These are phyloP conservation scores for Mycosphaerella sp. DNA, from an alignment of 2,329 filamentous ascomycete species.

Conservation along the genomic window DNA sequence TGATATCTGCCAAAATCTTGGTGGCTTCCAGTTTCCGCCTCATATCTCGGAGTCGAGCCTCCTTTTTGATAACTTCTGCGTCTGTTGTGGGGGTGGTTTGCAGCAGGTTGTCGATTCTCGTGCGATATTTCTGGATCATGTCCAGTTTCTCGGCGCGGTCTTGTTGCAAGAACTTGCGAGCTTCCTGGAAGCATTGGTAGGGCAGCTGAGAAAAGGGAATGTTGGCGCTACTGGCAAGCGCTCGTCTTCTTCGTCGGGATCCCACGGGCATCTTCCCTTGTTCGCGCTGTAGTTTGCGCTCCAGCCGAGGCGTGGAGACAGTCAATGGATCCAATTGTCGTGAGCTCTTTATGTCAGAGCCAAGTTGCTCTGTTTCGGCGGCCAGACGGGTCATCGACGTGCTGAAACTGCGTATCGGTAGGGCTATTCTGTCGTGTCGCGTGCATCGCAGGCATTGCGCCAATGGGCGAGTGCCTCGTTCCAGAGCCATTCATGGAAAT, in stretches of 20 bases:
- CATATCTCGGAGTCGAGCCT: constrained; percentile 63
- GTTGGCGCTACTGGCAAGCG: constrained; percentile 44
- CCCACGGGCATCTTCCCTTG: constrained; percentile 64
- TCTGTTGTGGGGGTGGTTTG: constrained; percentile 38
- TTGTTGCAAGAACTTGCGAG: constrained; percentile 69
- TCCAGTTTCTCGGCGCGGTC: constrained; percentile 77
- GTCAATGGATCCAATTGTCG: constrained; percentile 18
- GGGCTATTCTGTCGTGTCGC: constrained; percentile 23
- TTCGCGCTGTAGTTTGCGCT: constrained; percentile 59
- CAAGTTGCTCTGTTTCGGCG: constrained; percentile 32
- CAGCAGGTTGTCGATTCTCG: constrained; percentile 63
- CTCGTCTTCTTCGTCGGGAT: constrained; percentile 68
- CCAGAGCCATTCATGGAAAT: constrained; percentile 20
- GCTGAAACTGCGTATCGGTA: constrained; percentile 44
- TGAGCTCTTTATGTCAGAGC: constrained; percentile 4
- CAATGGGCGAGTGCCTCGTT: constrained; percentile 36
- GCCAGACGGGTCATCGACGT: constrained; percentile 43
- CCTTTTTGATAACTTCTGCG: constrained; percentile 43
- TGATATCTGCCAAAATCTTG: constrained; percentile 89
- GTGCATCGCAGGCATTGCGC: constrained; percentile 28
- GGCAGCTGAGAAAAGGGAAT: constrained; percentile 89
- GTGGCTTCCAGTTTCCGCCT: constrained; percentile 65
- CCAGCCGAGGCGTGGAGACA: constrained; percentile 34
- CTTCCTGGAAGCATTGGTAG: constrained; percentile 97
- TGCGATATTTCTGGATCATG: constrained; percentile 61